Evolutionary conservation across 257 asterid genomes (phyloP).

Genomic region (Echites panduratus): DNA sequence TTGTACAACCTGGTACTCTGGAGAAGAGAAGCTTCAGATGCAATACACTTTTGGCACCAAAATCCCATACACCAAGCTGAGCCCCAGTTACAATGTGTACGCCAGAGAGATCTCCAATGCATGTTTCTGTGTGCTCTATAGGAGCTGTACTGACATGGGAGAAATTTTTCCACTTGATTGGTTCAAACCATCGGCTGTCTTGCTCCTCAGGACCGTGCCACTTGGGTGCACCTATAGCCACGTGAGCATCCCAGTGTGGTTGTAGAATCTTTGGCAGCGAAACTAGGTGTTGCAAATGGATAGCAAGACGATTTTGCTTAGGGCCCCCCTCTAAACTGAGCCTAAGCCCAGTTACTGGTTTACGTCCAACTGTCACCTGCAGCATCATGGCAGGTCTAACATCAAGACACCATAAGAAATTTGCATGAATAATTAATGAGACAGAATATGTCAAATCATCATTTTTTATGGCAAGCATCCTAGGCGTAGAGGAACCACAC

Average conservation of each 20-base stretch:
- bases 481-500: too few relatives aligned
- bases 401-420: not conserved
- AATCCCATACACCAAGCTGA: conserved; percentile 96
- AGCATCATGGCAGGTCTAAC: conserved; percentile 7
- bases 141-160: conserved; percentile 98
- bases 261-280: conserved; percentile 95
- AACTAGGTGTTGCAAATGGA: conserved; percentile 81
- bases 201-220: conserved; percentile 99
- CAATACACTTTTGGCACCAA: conserved; percentile 78
- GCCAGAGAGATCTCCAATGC: conserved; percentile 93
- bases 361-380: conserved; percentile 97
- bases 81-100: conserved; percentile 96
- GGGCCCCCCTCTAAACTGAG: conserved; percentile 92
- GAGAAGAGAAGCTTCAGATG: conserved; percentile 92
- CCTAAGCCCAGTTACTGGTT: conserved; percentile 91
- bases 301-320: conserved; percentile 85
- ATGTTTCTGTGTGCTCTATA: conserved; percentile 75
- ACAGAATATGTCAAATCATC: not conserved
- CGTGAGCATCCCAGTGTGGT: conserved; percentile 95
- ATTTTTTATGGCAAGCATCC: too few relatives aligned
- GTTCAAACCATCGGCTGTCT: conserved; percentile 99
- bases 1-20: conserved; percentile 93
- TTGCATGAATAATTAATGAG: not conserved
- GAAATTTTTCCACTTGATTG: conserved; percentile 93
- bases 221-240: conserved; percentile 94